Conservation (phyloP, 108 stramenopile species). For the Parietichytrium sp. region DNA sequence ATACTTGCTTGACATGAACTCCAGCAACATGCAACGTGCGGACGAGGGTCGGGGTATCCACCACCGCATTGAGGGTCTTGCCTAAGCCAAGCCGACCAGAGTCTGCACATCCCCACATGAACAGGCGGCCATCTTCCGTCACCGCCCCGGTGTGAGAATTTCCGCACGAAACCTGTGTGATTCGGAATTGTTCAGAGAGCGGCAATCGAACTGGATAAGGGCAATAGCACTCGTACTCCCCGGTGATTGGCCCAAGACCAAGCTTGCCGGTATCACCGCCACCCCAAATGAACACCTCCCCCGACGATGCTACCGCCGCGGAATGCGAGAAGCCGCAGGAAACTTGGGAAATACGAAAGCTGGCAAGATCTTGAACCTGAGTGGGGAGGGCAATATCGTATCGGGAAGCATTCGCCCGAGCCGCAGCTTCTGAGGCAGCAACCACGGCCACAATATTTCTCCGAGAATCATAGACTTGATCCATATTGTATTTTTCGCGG, state of each 20-base stretch:
- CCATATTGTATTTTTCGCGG: too few species aligned
- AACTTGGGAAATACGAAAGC: constrained; percentile 33
- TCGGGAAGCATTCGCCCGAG: constrained; percentile 43
- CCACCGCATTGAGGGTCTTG: constrained; percentile 33
- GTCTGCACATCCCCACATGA: constrained; percentile 70
- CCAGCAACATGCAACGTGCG: constrained; percentile 33
- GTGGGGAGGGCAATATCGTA: constrained; percentile 47
- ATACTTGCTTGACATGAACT: constrained; percentile 52
- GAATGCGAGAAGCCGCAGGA: constrained; percentile 51
- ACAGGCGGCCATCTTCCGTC: constrained; percentile 59
- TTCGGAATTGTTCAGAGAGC: constrained; percentile 37
- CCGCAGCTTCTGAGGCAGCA: not conserved
- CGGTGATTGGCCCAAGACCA: constrained; percentile 54
- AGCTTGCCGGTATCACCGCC: constrained; percentile 59
- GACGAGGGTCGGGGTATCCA: constrained; percentile 52
- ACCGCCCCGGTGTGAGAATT: constrained; percentile 66
- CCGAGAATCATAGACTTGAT: too few species aligned
- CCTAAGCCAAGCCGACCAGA: constrained; percentile 69
- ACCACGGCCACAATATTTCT: not conserved
- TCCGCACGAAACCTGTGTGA: constrained; percentile 61
- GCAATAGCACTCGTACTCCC: constrained; percentile 51
- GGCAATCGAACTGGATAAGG: constrained; percentile 43
- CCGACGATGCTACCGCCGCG: constrained; percentile 49
- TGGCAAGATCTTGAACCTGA: constrained; percentile 53
- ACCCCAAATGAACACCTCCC: constrained; percentile 67